These are phyloP conservation scores for Biancaea sappan DNA, from an alignment of 306 rosid species.

Conservation along the genomic window DNA sequence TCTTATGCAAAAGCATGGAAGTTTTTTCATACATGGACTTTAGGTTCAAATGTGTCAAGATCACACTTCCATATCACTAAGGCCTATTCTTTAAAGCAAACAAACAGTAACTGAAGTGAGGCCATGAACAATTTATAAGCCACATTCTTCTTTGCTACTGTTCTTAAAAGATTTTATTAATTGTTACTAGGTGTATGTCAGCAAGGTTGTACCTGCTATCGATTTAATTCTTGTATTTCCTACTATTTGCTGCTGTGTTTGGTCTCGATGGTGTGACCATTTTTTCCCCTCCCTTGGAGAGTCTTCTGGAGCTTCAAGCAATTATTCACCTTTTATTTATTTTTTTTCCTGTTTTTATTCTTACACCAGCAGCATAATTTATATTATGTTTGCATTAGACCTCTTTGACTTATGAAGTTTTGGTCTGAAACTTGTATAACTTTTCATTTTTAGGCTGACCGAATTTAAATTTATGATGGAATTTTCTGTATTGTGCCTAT, in stretches of 20 bases:
- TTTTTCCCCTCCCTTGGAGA: not conserved
- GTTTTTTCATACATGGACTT: constrained; percentile 11
- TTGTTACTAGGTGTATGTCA: not conserved
- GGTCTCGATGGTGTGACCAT: constrained; percentile 3
- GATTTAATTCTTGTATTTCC: constrained; percentile 2
- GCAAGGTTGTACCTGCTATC: not conserved
- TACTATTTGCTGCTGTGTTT: not conserved
- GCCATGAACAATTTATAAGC: constrained; percentile 18
- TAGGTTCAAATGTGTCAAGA: constrained; percentile 6
- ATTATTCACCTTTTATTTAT: not conserved
- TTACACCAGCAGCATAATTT: not conserved
- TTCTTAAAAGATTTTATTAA: not conserved
- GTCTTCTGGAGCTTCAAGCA: not conserved
- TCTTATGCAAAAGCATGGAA: constrained; percentile 4
- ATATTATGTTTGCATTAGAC: not conserved
- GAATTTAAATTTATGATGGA: constrained; percentile 9
- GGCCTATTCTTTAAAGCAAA: constrained; percentile 17
- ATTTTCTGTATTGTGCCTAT: constrained; percentile 17
- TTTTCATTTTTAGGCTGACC: constrained; percentile 18
- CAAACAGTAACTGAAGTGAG: not conserved
- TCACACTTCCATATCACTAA: constrained; percentile 11
- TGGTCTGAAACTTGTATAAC: constrained; percentile 19
- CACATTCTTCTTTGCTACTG: not conserved
- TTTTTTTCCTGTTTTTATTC: not conserved
- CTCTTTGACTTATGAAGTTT: not conserved